These are phyloP conservation scores for Tolypocladium cylindrosporum DNA, from an alignment of 2,329 filamentous ascomycete genomes.

Conservation along the genomic window DNA sequence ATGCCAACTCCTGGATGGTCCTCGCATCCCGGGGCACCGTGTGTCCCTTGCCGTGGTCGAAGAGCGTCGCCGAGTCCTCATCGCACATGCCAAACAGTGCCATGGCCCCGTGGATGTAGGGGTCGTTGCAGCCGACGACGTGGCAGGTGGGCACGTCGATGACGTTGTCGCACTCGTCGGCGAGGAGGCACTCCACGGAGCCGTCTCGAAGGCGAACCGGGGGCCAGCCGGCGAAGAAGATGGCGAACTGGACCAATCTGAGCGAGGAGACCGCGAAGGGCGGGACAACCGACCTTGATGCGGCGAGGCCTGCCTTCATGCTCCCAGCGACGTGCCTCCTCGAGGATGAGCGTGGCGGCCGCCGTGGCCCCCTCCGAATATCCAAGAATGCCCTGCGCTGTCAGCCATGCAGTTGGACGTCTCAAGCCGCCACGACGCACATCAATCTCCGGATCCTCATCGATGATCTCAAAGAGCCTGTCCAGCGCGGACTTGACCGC, in stretches of 20 bases:
- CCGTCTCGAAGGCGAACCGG: conserved; percentile 30
- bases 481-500: conserved; percentile 9
- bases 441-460: conserved; percentile 25
- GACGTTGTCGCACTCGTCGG: conserved; percentile 36
- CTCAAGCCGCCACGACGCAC: conserved; percentile 6
- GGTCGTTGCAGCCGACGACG: conserved; percentile 45
- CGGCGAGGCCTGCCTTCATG: conserved; percentile 20
- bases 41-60: conserved; percentile 56
- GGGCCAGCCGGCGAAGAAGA: conserved; percentile 46
- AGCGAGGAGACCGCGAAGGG: background rate
- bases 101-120: conserved; percentile 50
- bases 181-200: conserved; percentile 32
- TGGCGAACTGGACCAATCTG: conserved; percentile 24
- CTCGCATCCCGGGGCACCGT: conserved; percentile 45
- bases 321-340: conserved; percentile 31
- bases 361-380: conserved; percentile 52
- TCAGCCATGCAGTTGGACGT: background rate
- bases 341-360: conserved; percentile 41
- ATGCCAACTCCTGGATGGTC: conserved; percentile 33
- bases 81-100: conserved; percentile 54
- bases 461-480: conserved; percentile 31
- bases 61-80: conserved; percentile 47
- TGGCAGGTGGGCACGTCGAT: conserved; percentile 44
- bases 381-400: conserved; percentile 39
- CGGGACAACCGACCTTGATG: conserved; percentile 20